Evolutionary conservation across 192 early-diverging fungal genomes (phyloP).

Genomic region (Coemansia javaensis): DNA sequence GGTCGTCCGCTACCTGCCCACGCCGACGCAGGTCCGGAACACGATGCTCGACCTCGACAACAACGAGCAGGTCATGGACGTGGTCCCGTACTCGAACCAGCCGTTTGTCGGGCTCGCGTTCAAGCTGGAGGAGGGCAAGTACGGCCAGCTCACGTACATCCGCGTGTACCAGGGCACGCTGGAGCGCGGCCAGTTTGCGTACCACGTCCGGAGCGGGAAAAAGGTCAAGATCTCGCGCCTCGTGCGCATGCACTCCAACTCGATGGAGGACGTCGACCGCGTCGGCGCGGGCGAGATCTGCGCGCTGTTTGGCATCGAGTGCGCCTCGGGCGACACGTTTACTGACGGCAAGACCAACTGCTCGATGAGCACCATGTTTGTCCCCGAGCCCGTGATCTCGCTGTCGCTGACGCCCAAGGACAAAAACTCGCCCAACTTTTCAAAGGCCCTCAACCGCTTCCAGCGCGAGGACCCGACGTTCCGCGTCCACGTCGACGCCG

Average conservation of each 20-base stretch:
- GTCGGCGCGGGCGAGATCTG: slow-evolving; percentile 95
- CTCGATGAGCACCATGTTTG: slow-evolving; percentile 97
- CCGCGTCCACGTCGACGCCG: slow-evolving; percentile 72
- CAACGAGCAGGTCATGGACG: slow-evolving; percentile 56
- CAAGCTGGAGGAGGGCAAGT: slow-evolving; percentile 90
- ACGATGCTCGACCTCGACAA: slow-evolving; percentile 66
- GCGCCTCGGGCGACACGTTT: slow-evolving; percentile 95
- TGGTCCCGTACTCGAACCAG: slow-evolving; percentile 61
- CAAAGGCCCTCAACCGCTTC: slow-evolving; percentile 71
- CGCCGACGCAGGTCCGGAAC: slow-evolving; percentile 67
- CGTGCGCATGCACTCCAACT: slow-evolving; percentile 97
- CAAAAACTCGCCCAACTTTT: slow-evolving; percentile 73
- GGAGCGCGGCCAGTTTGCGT: slow-evolving; percentile 79
- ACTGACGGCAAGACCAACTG: slow-evolving; percentile 78
- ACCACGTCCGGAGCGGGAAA: slow-evolving; percentile 86
- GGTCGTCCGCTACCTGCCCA: slow-evolving; percentile 66
- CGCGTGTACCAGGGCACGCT: slow-evolving; percentile 93
- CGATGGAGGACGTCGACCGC: slow-evolving; percentile 95
- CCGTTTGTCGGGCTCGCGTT: slow-evolving; percentile 84
- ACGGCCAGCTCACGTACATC: slow-evolving; percentile 95
- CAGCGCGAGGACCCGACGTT: slow-evolving; percentile 82
- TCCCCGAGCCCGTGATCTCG: slow-evolving; percentile 95
- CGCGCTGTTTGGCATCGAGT: slow-evolving; percentile 97
- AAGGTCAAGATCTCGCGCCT: slow-evolving; percentile 93
- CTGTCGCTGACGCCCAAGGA: slow-evolving; percentile 86